Conservation (phyloP, 2,329 filamentous ascomycete species). For the Aureobasidium leucospermi region DNA sequence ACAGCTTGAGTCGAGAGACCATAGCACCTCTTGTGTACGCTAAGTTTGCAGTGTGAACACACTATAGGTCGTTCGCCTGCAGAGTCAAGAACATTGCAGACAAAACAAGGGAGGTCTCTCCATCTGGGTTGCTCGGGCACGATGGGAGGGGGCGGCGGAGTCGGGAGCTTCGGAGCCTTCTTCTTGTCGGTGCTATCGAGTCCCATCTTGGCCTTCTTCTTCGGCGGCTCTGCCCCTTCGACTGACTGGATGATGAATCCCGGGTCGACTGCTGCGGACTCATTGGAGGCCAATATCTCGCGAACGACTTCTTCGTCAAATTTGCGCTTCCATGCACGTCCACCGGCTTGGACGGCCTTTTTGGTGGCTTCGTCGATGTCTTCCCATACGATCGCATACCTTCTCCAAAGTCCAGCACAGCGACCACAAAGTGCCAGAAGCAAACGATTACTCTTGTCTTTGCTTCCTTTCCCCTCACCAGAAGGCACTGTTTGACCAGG, state of each 20-base stretch:
- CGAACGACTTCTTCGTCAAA: conserved; percentile 89
- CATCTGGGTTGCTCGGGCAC: conserved; percentile 72
- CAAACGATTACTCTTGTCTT: conserved; percentile 69
- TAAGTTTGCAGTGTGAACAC: conserved; percentile 82
- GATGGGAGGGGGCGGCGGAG: conserved; percentile 55
- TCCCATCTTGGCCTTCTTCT: conserved; percentile 54
- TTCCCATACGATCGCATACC: conserved; percentile 94
- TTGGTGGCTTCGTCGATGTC: conserved; percentile 85
- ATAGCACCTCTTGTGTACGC: conserved; percentile 88
- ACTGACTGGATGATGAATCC: conserved; percentile 19
- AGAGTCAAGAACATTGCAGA: conserved; percentile 71
- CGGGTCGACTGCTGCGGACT: conserved; percentile 29
- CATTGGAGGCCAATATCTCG: conserved; percentile 60
- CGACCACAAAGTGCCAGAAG: conserved; percentile 80
- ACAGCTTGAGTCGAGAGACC: conserved; percentile 60
- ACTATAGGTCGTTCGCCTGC: conserved; percentile 64
- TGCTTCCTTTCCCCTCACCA: conserved; percentile 56
- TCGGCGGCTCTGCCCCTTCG: conserved; percentile 42
- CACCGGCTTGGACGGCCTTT: conserved; percentile 75
- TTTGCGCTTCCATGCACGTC: conserved; percentile 77
- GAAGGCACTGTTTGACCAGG: conserved; percentile 62
- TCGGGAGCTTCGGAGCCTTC: conserved; percentile 45
- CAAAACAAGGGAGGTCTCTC: conserved; percentile 71
- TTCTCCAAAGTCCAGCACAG: conserved; percentile 88
- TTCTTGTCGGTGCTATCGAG: conserved; percentile 52